Conservation (phyloP, 352 stramenopile genomes). For the Phytophthora tentaculata region DNA sequence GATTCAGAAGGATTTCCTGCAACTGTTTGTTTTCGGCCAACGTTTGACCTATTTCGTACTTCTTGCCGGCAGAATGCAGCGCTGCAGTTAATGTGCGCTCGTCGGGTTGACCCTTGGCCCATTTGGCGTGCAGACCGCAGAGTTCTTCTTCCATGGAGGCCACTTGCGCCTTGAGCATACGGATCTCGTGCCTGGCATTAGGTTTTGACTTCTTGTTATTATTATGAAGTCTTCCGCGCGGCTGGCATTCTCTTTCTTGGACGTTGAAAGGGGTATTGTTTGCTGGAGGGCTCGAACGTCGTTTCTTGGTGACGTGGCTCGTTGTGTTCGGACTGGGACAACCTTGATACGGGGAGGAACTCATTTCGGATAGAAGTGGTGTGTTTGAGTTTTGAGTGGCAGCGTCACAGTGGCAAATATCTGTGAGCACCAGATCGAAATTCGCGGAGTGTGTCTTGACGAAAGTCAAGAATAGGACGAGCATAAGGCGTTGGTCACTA, state of each 20-base stretch:
- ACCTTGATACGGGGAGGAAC: not conserved
- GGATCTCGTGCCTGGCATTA: conserved; percentile 18
- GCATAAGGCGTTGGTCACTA: not conserved
- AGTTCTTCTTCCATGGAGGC: conserved; percentile 31
- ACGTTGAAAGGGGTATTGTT: not conserved
- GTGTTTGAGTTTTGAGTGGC: not conserved
- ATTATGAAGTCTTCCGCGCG: not conserved
- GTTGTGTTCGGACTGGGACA: not conserved
- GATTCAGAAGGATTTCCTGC: conserved; percentile 19
- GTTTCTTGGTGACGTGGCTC: not conserved
- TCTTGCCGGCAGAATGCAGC: conserved; percentile 12
- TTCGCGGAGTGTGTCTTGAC: not conserved
- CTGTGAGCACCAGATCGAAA: not conserved
- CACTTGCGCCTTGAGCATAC: conserved; percentile 25
- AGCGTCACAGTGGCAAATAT: not conserved
- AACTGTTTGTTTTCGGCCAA: conserved; percentile 14
- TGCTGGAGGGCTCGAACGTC: not conserved
- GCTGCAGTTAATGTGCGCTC: conserved; percentile 9
- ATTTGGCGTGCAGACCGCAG: conserved; percentile 11
- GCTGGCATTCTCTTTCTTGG: not conserved
- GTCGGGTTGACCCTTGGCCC: conserved; percentile 15
- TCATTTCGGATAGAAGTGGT: conserved; percentile 5
- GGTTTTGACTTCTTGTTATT: not conserved
- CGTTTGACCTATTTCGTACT: conserved; percentile 1
- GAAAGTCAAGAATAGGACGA: not conserved